Conservation (phyloP, 306 rosid species). For the Corylus americana region DNA sequence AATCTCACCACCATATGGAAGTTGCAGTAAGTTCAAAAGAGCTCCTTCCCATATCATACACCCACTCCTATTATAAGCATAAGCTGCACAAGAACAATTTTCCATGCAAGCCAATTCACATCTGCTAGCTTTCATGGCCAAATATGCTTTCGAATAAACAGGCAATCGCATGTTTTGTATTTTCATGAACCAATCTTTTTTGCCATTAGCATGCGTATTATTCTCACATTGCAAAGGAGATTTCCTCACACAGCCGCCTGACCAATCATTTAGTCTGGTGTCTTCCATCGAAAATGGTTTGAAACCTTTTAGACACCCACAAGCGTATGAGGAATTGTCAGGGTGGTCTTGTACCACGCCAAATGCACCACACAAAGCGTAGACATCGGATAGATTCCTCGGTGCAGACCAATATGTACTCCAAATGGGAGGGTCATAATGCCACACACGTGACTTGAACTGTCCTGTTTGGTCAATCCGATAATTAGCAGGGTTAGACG, state of each 20-base stretch:
- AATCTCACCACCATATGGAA: too few relatives aligned
- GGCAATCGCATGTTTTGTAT: neutral
- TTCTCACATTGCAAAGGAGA: slow-evolving; percentile 1
- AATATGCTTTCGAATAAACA: neutral
- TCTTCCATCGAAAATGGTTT: neutral
- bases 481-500: neutral
- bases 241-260: neutral
- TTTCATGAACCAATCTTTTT: neutral
- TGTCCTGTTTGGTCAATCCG: neutral
- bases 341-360: neutral
- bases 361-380: neutral
- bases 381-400: neutral
- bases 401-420: neutral
- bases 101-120: neutral
- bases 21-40: too few relatives aligned
- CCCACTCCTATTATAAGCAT: neutral
- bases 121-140: too few relatives aligned
- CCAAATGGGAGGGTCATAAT: neutral
- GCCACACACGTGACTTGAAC: too few relatives aligned
- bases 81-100: neutral
- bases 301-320: slow-evolving; percentile 1
- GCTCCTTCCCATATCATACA: too few relatives aligned
- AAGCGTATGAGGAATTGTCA: neutral
- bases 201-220: neutral
- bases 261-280: neutral